phyloP scores from a whole-genome alignment of 2,329 filamentous ascomycete genomes.

The Ceratocystis harringtonii region DNA sequence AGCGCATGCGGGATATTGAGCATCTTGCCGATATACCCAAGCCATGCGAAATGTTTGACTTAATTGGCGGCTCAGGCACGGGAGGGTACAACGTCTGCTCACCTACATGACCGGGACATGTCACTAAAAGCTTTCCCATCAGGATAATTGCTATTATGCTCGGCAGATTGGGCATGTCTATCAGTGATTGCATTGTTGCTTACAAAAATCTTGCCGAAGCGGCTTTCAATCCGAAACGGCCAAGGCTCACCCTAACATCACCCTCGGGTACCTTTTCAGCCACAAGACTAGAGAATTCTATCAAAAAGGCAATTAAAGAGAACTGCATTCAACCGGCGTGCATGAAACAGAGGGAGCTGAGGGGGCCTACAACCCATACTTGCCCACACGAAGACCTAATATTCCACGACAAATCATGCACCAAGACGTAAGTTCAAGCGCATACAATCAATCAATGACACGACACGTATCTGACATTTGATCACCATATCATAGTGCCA shows the following conservation, averaged over 20 bases:
- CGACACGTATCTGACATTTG: background rate
- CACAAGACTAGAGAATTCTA: background rate
- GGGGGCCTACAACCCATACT: background rate
- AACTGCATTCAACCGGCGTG: background rate
- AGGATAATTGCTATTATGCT: background rate
- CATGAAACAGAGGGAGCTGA: background rate
- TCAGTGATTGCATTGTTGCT: background rate
- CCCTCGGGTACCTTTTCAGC: background rate
- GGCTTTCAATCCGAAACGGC: background rate
- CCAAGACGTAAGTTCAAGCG: background rate
- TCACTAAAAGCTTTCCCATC: background rate
- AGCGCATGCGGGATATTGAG: constrained; percentile 17
- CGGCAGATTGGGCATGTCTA: background rate
- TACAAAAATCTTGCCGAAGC: background rate
- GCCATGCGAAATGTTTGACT: constrained; percentile 22
- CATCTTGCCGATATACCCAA: constrained; percentile 18
- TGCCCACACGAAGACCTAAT: background rate
- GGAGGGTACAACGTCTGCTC: constrained; percentile 19
- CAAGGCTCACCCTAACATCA: background rate
- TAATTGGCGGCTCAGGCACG: constrained; percentile 24
- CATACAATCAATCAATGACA: background rate
- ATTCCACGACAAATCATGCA: background rate
- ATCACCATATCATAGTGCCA: background rate
- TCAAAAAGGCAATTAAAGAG: background rate
- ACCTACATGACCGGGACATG: background rate